phyloP scores from a whole-genome alignment of 1,284 basidiomycete genomes.

The Cryptococcus deneoformans region DNA sequence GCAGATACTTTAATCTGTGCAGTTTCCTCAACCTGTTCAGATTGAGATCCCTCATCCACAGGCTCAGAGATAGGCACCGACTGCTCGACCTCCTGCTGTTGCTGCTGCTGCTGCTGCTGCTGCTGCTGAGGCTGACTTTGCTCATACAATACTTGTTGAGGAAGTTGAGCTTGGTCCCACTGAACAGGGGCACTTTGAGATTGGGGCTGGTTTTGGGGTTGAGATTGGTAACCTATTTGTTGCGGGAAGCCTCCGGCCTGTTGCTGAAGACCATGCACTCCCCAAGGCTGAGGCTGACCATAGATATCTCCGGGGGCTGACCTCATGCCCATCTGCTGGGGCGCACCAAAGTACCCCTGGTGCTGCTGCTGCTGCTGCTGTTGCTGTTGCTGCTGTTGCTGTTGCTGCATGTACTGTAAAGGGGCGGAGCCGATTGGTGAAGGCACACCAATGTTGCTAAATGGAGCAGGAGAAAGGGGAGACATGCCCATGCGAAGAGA shows the following conservation, averaged over 20 bases:
- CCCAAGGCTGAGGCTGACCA: conserved; percentile 27
- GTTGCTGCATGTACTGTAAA: conserved; percentile 20
- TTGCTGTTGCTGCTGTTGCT: conserved; percentile 14
- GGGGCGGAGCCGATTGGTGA: conserved; percentile 26
- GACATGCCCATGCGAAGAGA: conserved; percentile 10
- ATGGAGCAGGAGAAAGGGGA: conserved; percentile 1
- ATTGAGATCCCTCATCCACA: conserved; percentile 3
- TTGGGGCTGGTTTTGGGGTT: conserved; percentile 15
- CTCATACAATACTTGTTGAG: conserved; percentile 9
- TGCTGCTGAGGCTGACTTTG: conserved; percentile 5
- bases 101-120: not conserved
- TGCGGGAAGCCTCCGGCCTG: conserved; percentile 1
- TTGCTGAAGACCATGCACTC: conserved; percentile 10
- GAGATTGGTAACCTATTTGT: conserved; percentile 14
- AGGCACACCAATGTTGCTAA: conserved; percentile 24
- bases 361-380: not conserved
- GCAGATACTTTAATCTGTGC: not conserved
- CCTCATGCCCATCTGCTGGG: not conserved
- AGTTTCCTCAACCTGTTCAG: not conserved
- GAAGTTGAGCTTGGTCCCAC: conserved; percentile 7
- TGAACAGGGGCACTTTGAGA: conserved; percentile 15
- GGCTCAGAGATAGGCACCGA: conserved; percentile 1
- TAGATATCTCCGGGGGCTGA: conserved; percentile 14
- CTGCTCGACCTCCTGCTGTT: conserved; percentile 1
- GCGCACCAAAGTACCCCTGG: conserved; percentile 16